phyloP scores from a whole-genome alignment of 352 stramenopile species.

The Globisporangium mamillatum region DNA sequence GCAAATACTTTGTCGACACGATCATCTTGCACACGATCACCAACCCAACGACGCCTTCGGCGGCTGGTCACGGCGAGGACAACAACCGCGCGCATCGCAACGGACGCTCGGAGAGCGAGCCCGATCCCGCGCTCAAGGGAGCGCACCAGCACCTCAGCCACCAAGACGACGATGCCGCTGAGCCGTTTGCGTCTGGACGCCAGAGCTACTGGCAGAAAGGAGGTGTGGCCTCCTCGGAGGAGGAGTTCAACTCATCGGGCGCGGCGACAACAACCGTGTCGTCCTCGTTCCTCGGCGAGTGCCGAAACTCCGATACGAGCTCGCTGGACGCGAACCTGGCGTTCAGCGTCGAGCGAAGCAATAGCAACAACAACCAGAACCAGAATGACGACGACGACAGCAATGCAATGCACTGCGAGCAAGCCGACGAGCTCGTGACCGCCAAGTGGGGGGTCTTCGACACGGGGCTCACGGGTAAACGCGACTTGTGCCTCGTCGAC shows the following conservation, averaged over 20 bases:
- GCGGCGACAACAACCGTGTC: background rate
- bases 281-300: conserved; percentile 11
- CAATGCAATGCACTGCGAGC: conserved; percentile 21
- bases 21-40: conserved; percentile 69
- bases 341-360: conserved; percentile 20
- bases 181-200: conserved; percentile 8
- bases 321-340: conserved; percentile 23
- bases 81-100: conserved; percentile 23
- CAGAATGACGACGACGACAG: conserved; percentile 11
- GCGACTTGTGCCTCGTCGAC: conserved; percentile 73
- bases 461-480: conserved; percentile 47
- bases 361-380: conserved; percentile 15
- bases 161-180: conserved; percentile 11
- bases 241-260: background rate
- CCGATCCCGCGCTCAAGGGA: background rate
- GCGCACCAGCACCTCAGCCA: conserved; percentile 16
- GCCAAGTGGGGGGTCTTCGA: conserved; percentile 80
- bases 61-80: conserved; percentile 5
- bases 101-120: conserved; percentile 13
- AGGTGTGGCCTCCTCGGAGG: conserved; percentile 13
- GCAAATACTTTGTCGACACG: conserved; percentile 71
- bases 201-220: conserved; percentile 28
- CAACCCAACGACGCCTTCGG: conserved; percentile 7
- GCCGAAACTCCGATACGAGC: conserved; percentile 27
- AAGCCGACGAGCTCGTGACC: conserved; percentile 56